Percentiles rank a stretch among this genome's conserved stretches.
Conservation (phyloP, 805 yeast genomes). For the Tetrapisispora iriomotensis region DNA sequence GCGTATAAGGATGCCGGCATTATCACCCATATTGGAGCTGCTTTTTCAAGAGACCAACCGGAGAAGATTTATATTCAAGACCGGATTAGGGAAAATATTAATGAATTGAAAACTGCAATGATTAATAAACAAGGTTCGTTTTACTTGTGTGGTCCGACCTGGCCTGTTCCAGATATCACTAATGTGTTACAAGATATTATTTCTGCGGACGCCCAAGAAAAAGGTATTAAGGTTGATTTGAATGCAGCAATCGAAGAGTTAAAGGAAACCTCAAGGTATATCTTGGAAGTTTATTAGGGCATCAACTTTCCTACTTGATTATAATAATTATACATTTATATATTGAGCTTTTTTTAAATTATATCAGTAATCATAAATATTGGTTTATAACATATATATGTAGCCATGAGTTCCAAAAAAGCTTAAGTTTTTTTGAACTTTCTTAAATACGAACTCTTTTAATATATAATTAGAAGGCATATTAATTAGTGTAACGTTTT, state of each 20-base stretch:
- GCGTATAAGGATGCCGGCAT: slow-evolving; percentile 88
- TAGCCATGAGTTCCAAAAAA: too few relatives aligned
- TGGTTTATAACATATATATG: too few relatives aligned
- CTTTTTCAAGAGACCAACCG: slow-evolving; percentile 95
- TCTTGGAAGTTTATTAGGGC: slow-evolving; percentile 76
- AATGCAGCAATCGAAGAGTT: slow-evolving; percentile 80
- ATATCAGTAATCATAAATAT: too few relatives aligned
- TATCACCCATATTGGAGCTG: slow-evolving; percentile 92
- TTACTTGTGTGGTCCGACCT: slow-evolving; percentile 96
- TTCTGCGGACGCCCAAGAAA: slow-evolving; percentile 54
- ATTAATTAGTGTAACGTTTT: slow-evolving; percentile 2
- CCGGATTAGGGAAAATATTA: slow-evolving; percentile 68
- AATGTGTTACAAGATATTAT: slow-evolving; percentile 80
- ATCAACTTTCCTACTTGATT: not conserved
- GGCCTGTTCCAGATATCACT: slow-evolving; percentile 98
- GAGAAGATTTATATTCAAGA: slow-evolving; percentile 93
- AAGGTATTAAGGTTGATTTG: slow-evolving; percentile 60
- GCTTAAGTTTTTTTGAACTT: too few relatives aligned
- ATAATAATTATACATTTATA: too few relatives aligned
- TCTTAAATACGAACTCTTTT: too few relatives aligned
- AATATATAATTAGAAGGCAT: not conserved
- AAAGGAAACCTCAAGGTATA: slow-evolving; percentile 87
- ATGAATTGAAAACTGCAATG: slow-evolving; percentile 68
- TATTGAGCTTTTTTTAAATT: not conserved
- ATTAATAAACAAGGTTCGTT: slow-evolving; percentile 74